Percentiles rank a stretch among this genome's conserved stretches.
Evolutionary conservation across 2,329 filamentous ascomycete species (phyloP).

Genomic region (Fusarium graminum): DNA sequence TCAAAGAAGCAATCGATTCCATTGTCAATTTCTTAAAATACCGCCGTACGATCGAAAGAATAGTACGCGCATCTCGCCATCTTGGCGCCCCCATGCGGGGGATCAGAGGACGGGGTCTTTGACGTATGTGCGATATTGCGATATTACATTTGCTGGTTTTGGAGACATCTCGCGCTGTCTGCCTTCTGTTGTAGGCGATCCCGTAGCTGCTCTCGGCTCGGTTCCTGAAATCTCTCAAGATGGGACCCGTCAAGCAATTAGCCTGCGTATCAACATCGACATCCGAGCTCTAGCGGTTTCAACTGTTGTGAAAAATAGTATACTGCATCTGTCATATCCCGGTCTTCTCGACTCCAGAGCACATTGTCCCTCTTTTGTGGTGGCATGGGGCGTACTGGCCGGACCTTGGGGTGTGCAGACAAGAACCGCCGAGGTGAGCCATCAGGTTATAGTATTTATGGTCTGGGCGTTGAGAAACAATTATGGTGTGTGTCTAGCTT

Average conservation of each 20-base stretch:
- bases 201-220: conserved; percentile 43
- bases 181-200: conserved; percentile 41
- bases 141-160: conserved; percentile 24
- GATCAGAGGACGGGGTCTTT: conserved; percentile 41
- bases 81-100: conserved; percentile 38
- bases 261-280: conserved; percentile 35
- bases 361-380: conserved; percentile 34
- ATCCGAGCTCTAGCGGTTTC: conserved; percentile 47
- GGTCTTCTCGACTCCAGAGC: conserved; percentile 28
- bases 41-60: conserved; percentile 27
- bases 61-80: conserved; percentile 14
- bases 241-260: conserved; percentile 42
- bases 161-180: conserved; percentile 36
- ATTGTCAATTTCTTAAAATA: conserved; percentile 14
- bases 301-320: conserved; percentile 50
- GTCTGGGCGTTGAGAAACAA: conserved; percentile 35
- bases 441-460: conserved; percentile 29
- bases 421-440: conserved; percentile 34
- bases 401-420: conserved; percentile 28
- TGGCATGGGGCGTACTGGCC: conserved; percentile 34
- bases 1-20: conserved; percentile 11
- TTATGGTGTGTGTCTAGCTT: conserved; percentile 40
- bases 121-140: conserved; percentile 38
- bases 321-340: conserved; percentile 40
- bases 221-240: conserved; percentile 40